Conservation (phyloP, 345 rosid genomes). For the Pugionium cornutum region DNA sequence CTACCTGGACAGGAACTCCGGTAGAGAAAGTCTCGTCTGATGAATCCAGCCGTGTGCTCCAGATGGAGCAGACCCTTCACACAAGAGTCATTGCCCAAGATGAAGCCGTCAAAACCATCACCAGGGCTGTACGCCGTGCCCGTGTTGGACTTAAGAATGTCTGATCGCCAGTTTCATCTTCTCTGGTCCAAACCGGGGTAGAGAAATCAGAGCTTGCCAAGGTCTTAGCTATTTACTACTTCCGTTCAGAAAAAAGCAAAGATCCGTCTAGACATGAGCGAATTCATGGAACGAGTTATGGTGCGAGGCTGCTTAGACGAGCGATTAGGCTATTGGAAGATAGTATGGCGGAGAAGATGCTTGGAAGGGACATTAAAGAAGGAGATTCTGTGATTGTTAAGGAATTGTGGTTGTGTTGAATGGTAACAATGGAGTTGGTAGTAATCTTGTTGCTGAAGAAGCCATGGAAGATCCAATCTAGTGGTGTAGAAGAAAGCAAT, state of each 20-base stretch:
- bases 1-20: neutral
- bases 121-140: neutral
- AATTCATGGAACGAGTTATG: neutral
- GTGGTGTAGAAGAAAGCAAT: no score
- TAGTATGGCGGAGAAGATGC: conserved; percentile 6
- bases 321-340: neutral
- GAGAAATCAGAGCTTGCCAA: neutral
- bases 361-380: neutral
- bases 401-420: neutral
- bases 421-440: neutral
- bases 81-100: neutral
- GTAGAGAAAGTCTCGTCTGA: neutral
- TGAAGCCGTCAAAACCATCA: neutral
- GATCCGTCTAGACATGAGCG: neutral
- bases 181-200: neutral
- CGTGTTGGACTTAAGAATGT: neutral
- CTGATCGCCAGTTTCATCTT: neutral
- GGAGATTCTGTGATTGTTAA: neutral
- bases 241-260: neutral
- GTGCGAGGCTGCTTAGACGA: neutral
- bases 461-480: no score
- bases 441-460: no score
- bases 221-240: neutral
- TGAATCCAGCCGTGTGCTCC: neutral
- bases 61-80: neutral